Percentiles rank a stretch among this genome's conserved stretches.
Conservation (phyloP, 140 eudicot genomes). For the Cichorium intybus region DNA sequence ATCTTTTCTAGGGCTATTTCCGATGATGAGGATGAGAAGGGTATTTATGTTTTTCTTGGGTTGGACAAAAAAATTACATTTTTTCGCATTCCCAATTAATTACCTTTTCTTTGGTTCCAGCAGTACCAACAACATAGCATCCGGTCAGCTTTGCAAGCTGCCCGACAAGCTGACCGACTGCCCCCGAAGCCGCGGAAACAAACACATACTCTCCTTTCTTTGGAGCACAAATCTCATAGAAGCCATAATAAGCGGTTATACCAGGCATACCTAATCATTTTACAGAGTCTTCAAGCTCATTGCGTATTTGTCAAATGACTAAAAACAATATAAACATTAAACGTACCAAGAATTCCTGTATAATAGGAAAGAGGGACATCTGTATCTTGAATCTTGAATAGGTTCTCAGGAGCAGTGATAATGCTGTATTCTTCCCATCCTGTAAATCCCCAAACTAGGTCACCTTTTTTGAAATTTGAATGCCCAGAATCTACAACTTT, state of each 20-base stretch:
- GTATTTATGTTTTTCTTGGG: too few species aligned
- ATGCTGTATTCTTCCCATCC: slow-evolving; percentile 28
- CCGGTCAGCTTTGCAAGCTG: slow-evolving; percentile 74
- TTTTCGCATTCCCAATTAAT: too few species aligned
- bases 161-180: slow-evolving; percentile 86
- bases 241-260: slow-evolving; percentile 60
- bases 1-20: too few species aligned
- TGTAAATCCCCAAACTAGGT: slow-evolving; percentile 13
- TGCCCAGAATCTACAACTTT: slow-evolving; percentile 19
- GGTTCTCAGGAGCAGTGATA: slow-evolving; percentile 7
- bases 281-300: not conserved
- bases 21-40: too few species aligned
- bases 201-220: slow-evolving; percentile 58
- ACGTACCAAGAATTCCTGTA: slow-evolving; percentile 23
- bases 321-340: not conserved
- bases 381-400: slow-evolving; percentile 11
- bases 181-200: slow-evolving; percentile 80
- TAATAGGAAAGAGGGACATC: slow-evolving; percentile 29
- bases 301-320: too few species aligned
- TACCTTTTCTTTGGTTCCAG: slow-evolving; percentile 80
- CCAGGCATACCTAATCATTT: slow-evolving; percentile 51
- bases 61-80: too few species aligned
- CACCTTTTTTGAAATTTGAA: slow-evolving; percentile 16
- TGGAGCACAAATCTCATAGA: slow-evolving; percentile 49
- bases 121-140: slow-evolving; percentile 91